Evolutionary conservation across 306 rosid species (phyloP).

Genomic region (Glycine tomentella): DNA sequence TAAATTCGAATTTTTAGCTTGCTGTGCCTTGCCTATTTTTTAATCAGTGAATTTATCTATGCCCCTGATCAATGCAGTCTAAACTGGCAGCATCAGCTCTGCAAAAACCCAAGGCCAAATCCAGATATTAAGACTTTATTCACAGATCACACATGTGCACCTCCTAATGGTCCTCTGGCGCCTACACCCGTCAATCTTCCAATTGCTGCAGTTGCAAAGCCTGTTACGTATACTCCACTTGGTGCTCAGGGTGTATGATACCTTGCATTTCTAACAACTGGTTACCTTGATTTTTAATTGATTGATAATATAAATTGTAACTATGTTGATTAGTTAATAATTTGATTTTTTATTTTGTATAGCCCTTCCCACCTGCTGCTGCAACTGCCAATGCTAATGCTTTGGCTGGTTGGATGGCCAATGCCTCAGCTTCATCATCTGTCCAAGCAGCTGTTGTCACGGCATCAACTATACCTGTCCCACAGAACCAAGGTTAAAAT

Average conservation of each 20-base stretch:
- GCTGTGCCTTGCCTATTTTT: slow-evolving; percentile 11
- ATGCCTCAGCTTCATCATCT: slow-evolving; percentile 86
- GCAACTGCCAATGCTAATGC: slow-evolving; percentile 77
- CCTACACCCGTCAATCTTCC: slow-evolving; percentile 79
- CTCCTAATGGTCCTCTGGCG: slow-evolving; percentile 71
- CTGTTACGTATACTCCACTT: slow-evolving; percentile 68
- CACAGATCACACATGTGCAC: slow-evolving; percentile 78
- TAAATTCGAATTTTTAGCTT: slow-evolving; percentile 30
- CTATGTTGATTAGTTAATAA: slow-evolving; percentile 28
- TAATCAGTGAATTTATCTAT: slow-evolving; percentile 13
- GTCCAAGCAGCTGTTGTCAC: slow-evolving; percentile 91
- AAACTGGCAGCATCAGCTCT: slow-evolving; percentile 96
- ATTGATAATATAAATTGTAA: not conserved
- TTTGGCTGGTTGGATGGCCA: slow-evolving; percentile 93
- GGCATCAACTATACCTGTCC: slow-evolving; percentile 76
- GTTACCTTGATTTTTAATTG: slow-evolving; percentile 18
- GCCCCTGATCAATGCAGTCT: slow-evolving; percentile 64
- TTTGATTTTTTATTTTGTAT: slow-evolving; percentile 37
- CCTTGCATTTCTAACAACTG: slow-evolving; percentile 52
- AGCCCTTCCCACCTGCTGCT: slow-evolving; percentile 79
- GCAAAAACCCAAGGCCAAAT: slow-evolving; percentile 75
- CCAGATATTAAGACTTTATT: slow-evolving; percentile 88
- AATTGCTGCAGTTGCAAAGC: slow-evolving; percentile 75
- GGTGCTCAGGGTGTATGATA: slow-evolving; percentile 79
- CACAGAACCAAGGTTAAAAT: slow-evolving; percentile 80